Evolutionary conservation across 495 filamentous ascomycete species (phyloP).

Genomic region (Lasiosphaeris hirsuta): DNA sequence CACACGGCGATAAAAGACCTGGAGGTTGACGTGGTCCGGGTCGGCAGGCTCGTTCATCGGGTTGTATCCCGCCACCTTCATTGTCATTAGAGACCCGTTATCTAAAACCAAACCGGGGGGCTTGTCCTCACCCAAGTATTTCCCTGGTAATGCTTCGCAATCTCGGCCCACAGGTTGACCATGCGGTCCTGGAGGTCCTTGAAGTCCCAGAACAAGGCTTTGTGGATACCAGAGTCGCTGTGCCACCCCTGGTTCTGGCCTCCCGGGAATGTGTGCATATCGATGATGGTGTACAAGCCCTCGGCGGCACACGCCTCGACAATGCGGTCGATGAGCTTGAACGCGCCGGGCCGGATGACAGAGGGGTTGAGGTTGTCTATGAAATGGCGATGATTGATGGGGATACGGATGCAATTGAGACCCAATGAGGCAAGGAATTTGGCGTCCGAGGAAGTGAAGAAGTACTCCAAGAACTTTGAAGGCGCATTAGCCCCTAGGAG

Average conservation of each 20-base stretch:
- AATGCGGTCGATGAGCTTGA: slow-evolving; percentile 58
- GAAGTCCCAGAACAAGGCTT: slow-evolving; percentile 63
- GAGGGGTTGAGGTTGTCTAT: slow-evolving; percentile 61
- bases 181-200: slow-evolving; percentile 59
- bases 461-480: slow-evolving; percentile 58
- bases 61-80: slow-evolving; percentile 59
- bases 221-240: slow-evolving; percentile 50
- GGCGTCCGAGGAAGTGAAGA: slow-evolving; percentile 60
- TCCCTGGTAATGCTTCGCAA: slow-evolving; percentile 53
- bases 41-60: slow-evolving; percentile 65
- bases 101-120: background rate
- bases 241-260: slow-evolving; percentile 68
- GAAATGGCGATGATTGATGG: slow-evolving; percentile 65
- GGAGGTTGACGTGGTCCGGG: slow-evolving; percentile 52
- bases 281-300: slow-evolving; percentile 59
- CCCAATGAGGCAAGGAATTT: slow-evolving; percentile 56
- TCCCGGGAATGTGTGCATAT: slow-evolving; percentile 62
- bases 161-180: slow-evolving; percentile 57
- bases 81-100: background rate
- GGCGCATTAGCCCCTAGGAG: slow-evolving; percentile 21
- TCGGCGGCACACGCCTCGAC: slow-evolving; percentile 55
- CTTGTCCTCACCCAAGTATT: slow-evolving; percentile 39
- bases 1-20: slow-evolving; percentile 54
- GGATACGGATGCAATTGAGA: slow-evolving; percentile 61
- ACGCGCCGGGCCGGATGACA: slow-evolving; percentile 54